phyloP scores from a whole-genome alignment of 1,139 yeast genomes.

The Taiozyma sp. region DNA sequence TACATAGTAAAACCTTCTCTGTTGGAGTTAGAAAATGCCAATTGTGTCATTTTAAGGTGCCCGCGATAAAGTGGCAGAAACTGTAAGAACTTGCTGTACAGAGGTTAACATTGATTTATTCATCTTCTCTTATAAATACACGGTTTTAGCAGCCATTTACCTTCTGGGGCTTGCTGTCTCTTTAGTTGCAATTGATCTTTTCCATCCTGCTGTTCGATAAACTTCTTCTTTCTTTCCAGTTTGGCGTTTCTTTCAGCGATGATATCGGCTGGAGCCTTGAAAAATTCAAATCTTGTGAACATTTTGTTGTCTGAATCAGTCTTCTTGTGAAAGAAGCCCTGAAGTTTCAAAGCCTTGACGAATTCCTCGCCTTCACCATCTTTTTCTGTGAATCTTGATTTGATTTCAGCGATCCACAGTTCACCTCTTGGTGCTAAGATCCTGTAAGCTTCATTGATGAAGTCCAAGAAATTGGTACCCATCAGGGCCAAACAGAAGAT shows the following conservation, averaged over 20 bases:
- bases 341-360: constrained; percentile 65
- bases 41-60: background rate
- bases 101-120: background rate
- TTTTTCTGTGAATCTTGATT: constrained; percentile 74
- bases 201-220: constrained; percentile 65
- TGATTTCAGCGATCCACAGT: constrained; percentile 96
- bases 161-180: constrained; percentile 63
- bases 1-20: no score
- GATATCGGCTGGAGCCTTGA: constrained; percentile 76
- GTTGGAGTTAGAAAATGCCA: background rate
- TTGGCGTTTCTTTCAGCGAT: constrained; percentile 61
- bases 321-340: constrained; percentile 83
- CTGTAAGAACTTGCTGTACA: background rate
- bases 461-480: constrained; percentile 96
- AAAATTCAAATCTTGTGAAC: constrained; percentile 93
- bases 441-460: constrained; percentile 84
- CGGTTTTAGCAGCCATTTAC: constrained; percentile 88
- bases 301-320: constrained; percentile 88
- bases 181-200: constrained; percentile 52
- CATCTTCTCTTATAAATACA: constrained; percentile 91
- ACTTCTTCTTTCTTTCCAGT: constrained; percentile 60
- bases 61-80: background rate
- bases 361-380: constrained; percentile 72
- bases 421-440: constrained; percentile 88
- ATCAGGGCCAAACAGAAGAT: constrained; percentile 89